These are phyloP conservation scores for Cladosporium sp. DNA, from an alignment of 2,329 filamentous ascomycete species.

Conservation along the genomic window DNA sequence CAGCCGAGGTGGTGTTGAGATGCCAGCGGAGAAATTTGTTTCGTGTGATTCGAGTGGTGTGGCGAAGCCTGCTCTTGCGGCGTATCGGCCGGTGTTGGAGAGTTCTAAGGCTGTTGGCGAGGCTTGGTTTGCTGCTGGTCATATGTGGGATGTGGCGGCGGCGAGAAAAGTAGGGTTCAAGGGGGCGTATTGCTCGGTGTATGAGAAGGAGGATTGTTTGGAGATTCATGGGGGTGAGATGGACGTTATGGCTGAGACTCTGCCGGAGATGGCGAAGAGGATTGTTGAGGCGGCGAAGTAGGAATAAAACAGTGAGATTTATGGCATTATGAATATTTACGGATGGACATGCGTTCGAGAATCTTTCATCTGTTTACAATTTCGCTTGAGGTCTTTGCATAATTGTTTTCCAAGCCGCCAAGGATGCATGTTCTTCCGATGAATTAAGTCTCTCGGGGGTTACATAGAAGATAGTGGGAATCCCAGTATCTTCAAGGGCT, in stretches of 20 bases:
- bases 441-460: background rate
- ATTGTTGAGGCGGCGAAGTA: too few relatives aligned
- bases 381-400: background rate
- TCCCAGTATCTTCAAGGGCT: constrained; percentile 5
- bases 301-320: too few relatives aligned
- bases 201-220: constrained; percentile 47
- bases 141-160: constrained; percentile 56
- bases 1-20: constrained; percentile 42
- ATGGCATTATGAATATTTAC: too few relatives aligned
- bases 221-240: constrained; percentile 47
- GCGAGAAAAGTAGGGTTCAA: constrained; percentile 48
- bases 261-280: constrained; percentile 42
- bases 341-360: too few relatives aligned
- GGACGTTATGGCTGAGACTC: constrained; percentile 46
- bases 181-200: constrained; percentile 50
- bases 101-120: constrained; percentile 34
- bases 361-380: too few relatives aligned
- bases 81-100: constrained; percentile 44
- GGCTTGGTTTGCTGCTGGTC: constrained; percentile 55
- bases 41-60: constrained; percentile 47
- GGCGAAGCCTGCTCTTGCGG: constrained; percentile 47
- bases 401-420: background rate
- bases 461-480: constrained; percentile 3
- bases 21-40: constrained; percentile 49
- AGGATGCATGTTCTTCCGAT: constrained; percentile 3